phyloP scores from a whole-genome alignment of 2,329 filamentous ascomycete species.

The Xylariomycetidae sp. region DNA sequence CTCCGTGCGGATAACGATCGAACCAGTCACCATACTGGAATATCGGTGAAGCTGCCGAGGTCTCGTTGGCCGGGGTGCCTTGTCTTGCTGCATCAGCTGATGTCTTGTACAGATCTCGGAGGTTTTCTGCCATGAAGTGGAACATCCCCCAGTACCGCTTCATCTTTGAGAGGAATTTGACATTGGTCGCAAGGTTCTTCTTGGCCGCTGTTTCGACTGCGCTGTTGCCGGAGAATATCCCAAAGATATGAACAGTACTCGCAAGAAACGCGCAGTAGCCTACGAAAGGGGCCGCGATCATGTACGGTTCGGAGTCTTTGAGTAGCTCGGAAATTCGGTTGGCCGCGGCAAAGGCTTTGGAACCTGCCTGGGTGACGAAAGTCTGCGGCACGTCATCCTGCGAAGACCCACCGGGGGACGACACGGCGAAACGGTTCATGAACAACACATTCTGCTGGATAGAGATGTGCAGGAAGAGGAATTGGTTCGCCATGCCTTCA shows the following conservation, averaged over 20 bases:
- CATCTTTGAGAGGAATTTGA: conserved; percentile 88
- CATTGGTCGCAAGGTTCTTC: conserved; percentile 77
- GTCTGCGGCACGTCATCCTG: conserved; percentile 67
- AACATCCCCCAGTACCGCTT: conserved; percentile 99
- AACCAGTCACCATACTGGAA: conserved; percentile 99
- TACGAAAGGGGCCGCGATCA: conserved; percentile 83
- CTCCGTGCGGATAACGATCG: conserved; percentile 85
- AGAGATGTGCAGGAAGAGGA: conserved; percentile 84
- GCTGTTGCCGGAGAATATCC: conserved; percentile 80
- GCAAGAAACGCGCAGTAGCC: conserved; percentile 93
- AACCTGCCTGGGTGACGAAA: conserved; percentile 70
- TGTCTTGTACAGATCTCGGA: conserved; percentile 80
- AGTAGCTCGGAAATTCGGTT: conserved; percentile 81
- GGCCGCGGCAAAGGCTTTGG: conserved; percentile 74
- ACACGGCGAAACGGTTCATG: conserved; percentile 79
- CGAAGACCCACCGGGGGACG: conserved; percentile 58
- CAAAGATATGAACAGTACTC: conserved; percentile 89
- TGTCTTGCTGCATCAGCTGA: conserved; percentile 76
- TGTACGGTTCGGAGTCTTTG: conserved; percentile 71
- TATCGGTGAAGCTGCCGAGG: conserved; percentile 53
- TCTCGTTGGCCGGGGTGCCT: conserved; percentile 48
- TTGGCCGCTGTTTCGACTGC: conserved; percentile 72
- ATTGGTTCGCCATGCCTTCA: conserved; percentile 83
- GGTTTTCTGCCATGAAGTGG: conserved; percentile 89
- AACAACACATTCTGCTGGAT: conserved; percentile 88